phyloP scores from a whole-genome alignment of 306 rosid species.

The Begonia peltatifolia region DNA sequence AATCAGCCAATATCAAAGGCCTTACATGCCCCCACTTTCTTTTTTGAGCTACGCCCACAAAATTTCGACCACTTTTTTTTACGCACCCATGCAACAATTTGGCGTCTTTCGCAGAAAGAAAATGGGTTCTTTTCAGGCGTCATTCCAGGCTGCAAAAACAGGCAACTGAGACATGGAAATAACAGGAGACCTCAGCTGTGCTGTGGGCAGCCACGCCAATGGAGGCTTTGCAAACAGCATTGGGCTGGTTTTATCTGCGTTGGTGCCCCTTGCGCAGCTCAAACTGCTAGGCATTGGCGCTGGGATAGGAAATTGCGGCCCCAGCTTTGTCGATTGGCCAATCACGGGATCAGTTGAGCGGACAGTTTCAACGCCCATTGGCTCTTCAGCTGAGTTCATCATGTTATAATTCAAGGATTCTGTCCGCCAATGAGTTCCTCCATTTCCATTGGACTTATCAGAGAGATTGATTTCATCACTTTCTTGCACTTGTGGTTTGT shows the following conservation, averaged over 20 bases:
- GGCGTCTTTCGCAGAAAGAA: not conserved
- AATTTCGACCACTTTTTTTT: not conserved
- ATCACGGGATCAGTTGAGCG: not conserved
- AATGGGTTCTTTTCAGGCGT: not conserved
- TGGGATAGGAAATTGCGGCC: slow-evolving; percentile 2
- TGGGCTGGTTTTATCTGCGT: slow-evolving; percentile 1
- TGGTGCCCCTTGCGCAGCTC: slow-evolving; percentile 32
- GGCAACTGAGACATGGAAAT: slow-evolving; percentile 56
- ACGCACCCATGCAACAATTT: not conserved
- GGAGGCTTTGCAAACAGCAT: slow-evolving; percentile 3
- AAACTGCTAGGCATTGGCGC: slow-evolving; percentile 5
- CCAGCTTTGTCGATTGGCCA: not conserved
- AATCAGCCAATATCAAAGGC: not conserved
- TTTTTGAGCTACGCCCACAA: not conserved
- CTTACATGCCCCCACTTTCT: not conserved
- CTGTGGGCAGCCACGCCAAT: slow-evolving; percentile 10
- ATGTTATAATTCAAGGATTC: not conserved
- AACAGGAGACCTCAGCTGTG: slow-evolving; percentile 33
- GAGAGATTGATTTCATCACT: slow-evolving; percentile 9
- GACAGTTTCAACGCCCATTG: not conserved
- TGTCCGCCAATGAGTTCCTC: too few species aligned
- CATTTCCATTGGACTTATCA: too few species aligned
- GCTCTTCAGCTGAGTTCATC: not conserved
- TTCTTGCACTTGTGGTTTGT: slow-evolving; percentile 16
- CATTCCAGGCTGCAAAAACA: slow-evolving; percentile 62